Conservation (phyloP, 495 filamentous ascomycete genomes). For the Aspergillus steynii region DNA sequence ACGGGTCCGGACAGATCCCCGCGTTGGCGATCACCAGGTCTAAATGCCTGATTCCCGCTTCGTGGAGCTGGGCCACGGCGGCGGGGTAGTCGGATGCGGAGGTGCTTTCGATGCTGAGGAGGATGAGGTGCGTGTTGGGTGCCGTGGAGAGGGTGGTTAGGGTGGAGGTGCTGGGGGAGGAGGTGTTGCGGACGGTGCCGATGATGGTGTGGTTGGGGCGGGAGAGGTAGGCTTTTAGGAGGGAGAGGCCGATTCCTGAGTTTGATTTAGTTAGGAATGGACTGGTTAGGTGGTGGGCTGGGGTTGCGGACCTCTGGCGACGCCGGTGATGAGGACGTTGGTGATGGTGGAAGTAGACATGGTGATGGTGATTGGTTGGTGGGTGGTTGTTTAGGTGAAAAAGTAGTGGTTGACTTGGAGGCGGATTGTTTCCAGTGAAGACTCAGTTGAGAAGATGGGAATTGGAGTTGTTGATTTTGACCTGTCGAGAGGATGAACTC, state of each 20-base stretch:
- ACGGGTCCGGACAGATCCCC: too few relatives aligned
- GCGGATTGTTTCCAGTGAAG: too few relatives aligned
- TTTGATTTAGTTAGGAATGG: too few relatives aligned
- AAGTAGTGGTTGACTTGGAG: too few relatives aligned
- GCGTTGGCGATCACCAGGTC: too few relatives aligned
- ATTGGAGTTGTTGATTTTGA: too few relatives aligned
- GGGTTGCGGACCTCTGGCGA: not conserved
- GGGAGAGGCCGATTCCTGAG: conserved; percentile 4
- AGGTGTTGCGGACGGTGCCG: conserved; percentile 7
- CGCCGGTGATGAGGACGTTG: conserved; percentile 11
- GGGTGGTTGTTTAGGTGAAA: too few relatives aligned
- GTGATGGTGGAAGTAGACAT: conserved; percentile 11
- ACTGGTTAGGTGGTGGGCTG: too few relatives aligned
- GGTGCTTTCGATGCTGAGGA: conserved; percentile 6
- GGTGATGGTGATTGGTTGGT: not conserved
- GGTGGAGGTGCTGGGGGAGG: not conserved
- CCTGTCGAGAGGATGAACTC: too few relatives aligned
- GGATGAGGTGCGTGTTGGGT: not conserved
- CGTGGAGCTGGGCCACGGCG: not conserved
- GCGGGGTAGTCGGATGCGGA: not conserved
- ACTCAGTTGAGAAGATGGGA: too few relatives aligned
- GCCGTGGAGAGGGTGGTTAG: not conserved
- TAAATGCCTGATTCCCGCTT: too few relatives aligned
- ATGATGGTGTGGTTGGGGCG: conserved; percentile 12
- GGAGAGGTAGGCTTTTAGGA: conserved; percentile 1